These are phyloP conservation scores for Glomus cerebriforme DNA, from an alignment of 192 early-diverging fungal species.

Conservation along the genomic window DNA sequence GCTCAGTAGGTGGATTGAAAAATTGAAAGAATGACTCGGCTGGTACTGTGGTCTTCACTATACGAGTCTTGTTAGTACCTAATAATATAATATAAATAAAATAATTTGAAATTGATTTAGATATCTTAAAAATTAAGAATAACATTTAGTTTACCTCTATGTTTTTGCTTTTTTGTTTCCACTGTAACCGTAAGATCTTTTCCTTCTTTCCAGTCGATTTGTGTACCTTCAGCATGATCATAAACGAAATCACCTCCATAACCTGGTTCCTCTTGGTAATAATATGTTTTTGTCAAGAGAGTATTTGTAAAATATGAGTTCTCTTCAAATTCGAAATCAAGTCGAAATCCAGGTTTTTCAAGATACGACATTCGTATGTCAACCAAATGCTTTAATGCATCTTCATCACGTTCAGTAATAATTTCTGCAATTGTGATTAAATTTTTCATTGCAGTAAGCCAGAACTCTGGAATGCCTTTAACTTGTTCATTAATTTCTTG, in stretches of 20 bases:
- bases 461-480: constrained; percentile 94
- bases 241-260: constrained; percentile 86
- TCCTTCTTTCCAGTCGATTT: constrained; percentile 96
- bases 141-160: constrained; percentile 66
- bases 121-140: background rate
- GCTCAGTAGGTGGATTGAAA: constrained; percentile 84
- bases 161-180: constrained; percentile 98
- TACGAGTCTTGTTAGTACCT: constrained; percentile 96
- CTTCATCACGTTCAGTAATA: constrained; percentile 92
- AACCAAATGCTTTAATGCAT: constrained; percentile 81
- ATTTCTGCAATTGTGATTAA: constrained; percentile 76
- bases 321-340: constrained; percentile 88
- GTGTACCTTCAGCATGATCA: constrained; percentile 88
- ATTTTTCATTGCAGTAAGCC: constrained; percentile 92
- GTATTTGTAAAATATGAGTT: constrained; percentile 92
- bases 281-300: constrained; percentile 91
- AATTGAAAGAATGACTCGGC: constrained; percentile 98
- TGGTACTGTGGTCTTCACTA: constrained; percentile 96
- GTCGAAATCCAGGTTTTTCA: constrained; percentile 88
- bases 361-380: constrained; percentile 89
- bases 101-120: background rate
- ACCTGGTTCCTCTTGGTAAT: constrained; percentile 79
- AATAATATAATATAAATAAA: constrained; percentile 5
- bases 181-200: constrained; percentile 92
- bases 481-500: constrained; percentile 41